phyloP scores from a whole-genome alignment of 1,139 yeast genomes.

The Scheffersomyces titani region DNA sequence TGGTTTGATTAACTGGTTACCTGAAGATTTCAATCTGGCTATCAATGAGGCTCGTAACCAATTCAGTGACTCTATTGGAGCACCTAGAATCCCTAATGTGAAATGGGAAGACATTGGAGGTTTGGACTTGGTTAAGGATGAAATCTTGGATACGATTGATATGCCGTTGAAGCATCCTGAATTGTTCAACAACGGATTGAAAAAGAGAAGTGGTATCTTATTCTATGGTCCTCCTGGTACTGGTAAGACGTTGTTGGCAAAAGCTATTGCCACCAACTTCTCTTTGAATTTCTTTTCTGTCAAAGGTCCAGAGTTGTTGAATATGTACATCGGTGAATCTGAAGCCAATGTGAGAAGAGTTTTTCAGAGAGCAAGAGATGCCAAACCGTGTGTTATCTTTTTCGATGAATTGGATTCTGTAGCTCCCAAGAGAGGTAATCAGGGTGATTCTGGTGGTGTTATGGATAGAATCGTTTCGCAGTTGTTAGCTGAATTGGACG shows the following conservation, averaged over 20 bases:
- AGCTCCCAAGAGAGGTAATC: conserved; percentile 97
- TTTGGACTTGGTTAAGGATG: conserved; percentile 83
- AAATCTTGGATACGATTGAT: conserved; percentile 91
- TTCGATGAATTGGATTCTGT: conserved; percentile 97
- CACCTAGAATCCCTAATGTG: conserved; percentile 93
- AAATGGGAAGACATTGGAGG: conserved; percentile 97
- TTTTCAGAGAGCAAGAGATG: conserved; percentile 92
- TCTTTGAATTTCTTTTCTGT: conserved; percentile 93
- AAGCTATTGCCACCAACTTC: conserved; percentile 94
- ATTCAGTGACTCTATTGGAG: conserved; percentile 93
- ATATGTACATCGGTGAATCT: conserved; percentile 98
- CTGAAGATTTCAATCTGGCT: conserved; percentile 69
- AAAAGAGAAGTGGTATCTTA: conserved; percentile 89
- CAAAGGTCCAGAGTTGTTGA: conserved; percentile 91
- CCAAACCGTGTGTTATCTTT: conserved; percentile 95
- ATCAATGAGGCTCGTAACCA: conserved; percentile 83
- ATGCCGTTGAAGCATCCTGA: conserved; percentile 95
- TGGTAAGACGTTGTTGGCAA: conserved; percentile 91
- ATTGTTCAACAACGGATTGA: conserved; percentile 80
- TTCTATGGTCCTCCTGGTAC: conserved; percentile 99
- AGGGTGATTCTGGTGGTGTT: conserved; percentile 98
- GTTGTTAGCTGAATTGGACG: conserved; percentile 89
- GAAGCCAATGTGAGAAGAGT: conserved; percentile 96
- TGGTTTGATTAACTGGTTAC: conserved; percentile 56
- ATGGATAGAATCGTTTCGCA: conserved; percentile 98